Percentiles rank a stretch among this genome's conserved stretches.
These are phyloP conservation scores for Apiospora sp. DNA, from an alignment of 2,329 filamentous ascomycete species.

Conservation along the genomic window DNA sequence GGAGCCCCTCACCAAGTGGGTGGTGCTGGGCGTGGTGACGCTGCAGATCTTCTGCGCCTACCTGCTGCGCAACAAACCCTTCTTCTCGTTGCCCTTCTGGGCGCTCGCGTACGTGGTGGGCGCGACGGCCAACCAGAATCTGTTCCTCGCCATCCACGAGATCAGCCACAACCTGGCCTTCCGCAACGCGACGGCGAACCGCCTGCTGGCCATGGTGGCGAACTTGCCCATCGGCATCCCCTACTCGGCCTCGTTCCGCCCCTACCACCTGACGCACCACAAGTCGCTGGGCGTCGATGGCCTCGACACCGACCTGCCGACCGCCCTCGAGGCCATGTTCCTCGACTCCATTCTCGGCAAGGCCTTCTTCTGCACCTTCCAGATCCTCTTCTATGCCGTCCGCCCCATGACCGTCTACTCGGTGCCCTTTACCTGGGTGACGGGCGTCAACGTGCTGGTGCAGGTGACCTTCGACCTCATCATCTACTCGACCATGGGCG, in stretches of 20 bases:
- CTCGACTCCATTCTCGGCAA: conserved; percentile 96
- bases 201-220: conserved; percentile 88
- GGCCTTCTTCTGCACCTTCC: conserved; percentile 98
- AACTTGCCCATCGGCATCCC: conserved; percentile 96
- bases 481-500: conserved; percentile 67
- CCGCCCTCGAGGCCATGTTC: conserved; percentile 87
- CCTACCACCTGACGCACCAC: conserved; percentile 98
- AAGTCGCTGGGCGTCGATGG: conserved; percentile 97
- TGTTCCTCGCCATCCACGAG: conserved; percentile 98
- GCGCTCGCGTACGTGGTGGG: conserved; percentile 89
- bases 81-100: conserved; percentile 87
- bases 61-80: conserved; percentile 76
- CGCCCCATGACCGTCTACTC: conserved; percentile 95
- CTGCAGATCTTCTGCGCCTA: conserved; percentile 83
- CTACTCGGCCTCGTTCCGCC: conserved; percentile 95
- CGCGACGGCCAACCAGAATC: conserved; percentile 96
- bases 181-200: conserved; percentile 79
- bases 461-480: conserved; percentile 81
- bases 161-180: conserved; percentile 98
- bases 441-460: conserved; percentile 79
- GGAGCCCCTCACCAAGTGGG: conserved; percentile 93
- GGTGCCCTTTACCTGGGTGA: conserved; percentile 85
- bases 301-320: conserved; percentile 94
- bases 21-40: conserved; percentile 83
- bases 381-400: conserved; percentile 98